These are phyloP conservation scores for Ascodesmis nigricans DNA, from an alignment of 495 filamentous ascomycete species.

Conservation along the genomic window DNA sequence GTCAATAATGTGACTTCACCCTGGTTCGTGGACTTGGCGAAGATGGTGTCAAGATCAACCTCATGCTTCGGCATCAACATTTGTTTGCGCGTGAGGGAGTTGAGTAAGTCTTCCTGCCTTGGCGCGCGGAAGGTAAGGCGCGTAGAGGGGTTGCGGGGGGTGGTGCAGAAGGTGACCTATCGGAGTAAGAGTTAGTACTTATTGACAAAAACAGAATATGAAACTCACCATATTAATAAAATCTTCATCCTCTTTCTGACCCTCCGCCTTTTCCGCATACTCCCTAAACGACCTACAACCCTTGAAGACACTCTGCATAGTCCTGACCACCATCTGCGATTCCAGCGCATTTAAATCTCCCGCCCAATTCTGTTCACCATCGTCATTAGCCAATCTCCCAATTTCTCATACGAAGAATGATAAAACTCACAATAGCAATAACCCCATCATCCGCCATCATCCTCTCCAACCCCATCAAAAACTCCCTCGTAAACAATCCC, in stretches of 20 bases:
- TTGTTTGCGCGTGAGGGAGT: constrained; percentile 41
- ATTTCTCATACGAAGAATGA: constrained; percentile 5
- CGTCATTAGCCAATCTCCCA: constrained; percentile 9
- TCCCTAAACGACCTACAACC: constrained; percentile 35
- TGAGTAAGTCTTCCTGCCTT: constrained; percentile 41
- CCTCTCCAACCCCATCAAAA: constrained; percentile 41
- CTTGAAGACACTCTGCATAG: constrained; percentile 15
- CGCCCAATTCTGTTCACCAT: constrained; percentile 61
- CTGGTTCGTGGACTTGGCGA: constrained; percentile 18
- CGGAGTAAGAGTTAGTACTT: constrained; percentile 10
- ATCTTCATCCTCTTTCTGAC: constrained; percentile 30
- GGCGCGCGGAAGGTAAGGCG: constrained; percentile 68
- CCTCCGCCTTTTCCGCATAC: constrained; percentile 26
- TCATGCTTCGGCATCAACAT: constrained; percentile 58
- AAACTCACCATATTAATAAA: constrained; percentile 70
- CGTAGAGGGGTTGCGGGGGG: constrained; percentile 26
- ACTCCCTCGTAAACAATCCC: constrained; percentile 66
- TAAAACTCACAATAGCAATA: constrained; percentile 57
- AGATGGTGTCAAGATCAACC: constrained; percentile 32
- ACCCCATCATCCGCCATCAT: constrained; percentile 60
- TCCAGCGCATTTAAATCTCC: constrained; percentile 60
- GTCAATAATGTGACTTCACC: constrained; percentile 27
- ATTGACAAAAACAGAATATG: constrained; percentile 10
- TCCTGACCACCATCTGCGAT: constrained; percentile 24
- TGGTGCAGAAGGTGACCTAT: constrained; percentile 43